Base-by-base conservation (phyloP, 306 rosid species). In the Vigna unguiculata region DNA sequence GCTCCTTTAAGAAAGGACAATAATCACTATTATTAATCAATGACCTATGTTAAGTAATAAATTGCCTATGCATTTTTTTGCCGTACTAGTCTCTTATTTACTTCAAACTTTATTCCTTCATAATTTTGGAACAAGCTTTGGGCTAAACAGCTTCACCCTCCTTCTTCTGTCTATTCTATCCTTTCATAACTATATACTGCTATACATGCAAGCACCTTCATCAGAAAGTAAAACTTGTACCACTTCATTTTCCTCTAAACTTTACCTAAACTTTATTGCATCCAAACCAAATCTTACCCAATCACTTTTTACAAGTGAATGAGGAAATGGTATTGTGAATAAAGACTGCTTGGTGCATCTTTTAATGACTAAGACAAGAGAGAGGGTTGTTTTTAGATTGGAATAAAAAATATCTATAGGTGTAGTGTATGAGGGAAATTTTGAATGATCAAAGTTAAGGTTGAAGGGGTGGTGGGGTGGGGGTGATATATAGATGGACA, bases 121-220 rank as follows among this genome's bases (percentile, higher is more conserved):
- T 41, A 58, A 34, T 65, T 70, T 38, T 2, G 58, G 66, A 70
- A 58, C 57, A 47, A 83, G 45, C 88, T 86, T 84, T 84, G 80
- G 83, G 85, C 81, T 41, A 74, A 79, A 76, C 32, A 72, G 59
- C 53, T 13, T 58, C 25, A 41, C 61, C 69, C 59, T 78, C 47
- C 25, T 13, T 77, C 47, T 51, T 9, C 76, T 66, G 65, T 58
- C 76, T 9, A 34, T 43, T 38, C 54, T 60, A 55, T 76, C 59
- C 46, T 76, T 57, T 30, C 58, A 13, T 45, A 48, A 14, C 12
- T 2, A 30, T 15, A 53, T 5, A 2, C 7, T 20, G 13, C 43
- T 67, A 6, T 1, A 73, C 54, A 49, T 48, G 63, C 64, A 53
- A 61, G 66, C 47, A 22, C 58, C 65, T n/a, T 57, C 71, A 70